These are phyloP conservation scores for Danielia oregonensis DNA, from an alignment of 805 yeast species.

Conservation along the genomic window DNA sequence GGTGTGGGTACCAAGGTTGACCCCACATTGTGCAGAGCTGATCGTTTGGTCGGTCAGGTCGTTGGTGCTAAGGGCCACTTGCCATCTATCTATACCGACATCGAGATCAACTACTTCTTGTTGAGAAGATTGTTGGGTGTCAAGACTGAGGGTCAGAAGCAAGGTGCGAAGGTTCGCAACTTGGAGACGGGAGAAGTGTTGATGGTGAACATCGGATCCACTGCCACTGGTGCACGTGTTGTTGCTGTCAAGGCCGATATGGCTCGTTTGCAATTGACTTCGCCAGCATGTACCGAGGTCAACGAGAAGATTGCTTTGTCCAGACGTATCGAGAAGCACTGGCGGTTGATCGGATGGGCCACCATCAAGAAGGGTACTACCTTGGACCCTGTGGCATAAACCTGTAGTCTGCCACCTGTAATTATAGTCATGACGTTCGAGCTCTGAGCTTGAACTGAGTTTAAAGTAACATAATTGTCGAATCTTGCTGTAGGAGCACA, in stretches of 20 bases:
- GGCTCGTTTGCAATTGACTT: constrained; percentile 95
- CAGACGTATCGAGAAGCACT: constrained; percentile 98
- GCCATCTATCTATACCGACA: constrained; percentile 95
- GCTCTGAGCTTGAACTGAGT: too few relatives aligned
- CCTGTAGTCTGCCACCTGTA: constrained; percentile 1
- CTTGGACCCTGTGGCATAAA: constrained; percentile 65
- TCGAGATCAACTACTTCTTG: constrained; percentile 94
- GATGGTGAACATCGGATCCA: constrained; percentile 99
- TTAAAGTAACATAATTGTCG: too few relatives aligned
- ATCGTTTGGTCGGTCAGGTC: constrained; percentile 98
- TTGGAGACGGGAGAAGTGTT: constrained; percentile 91
- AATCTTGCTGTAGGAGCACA: not conserved
- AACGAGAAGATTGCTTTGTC: constrained; percentile 98
- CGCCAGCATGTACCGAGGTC: constrained; percentile 98
- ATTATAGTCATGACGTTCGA: constrained; percentile 2
- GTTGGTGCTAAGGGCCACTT: constrained; percentile 96
- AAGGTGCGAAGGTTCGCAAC: constrained; percentile 90
- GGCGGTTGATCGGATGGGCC: constrained; percentile 99
- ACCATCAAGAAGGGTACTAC: constrained; percentile 92
- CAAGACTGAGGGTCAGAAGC: constrained; percentile 95
- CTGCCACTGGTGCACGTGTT: constrained; percentile 99
- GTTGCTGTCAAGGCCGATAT: constrained; percentile 97
- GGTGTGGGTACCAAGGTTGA: constrained; percentile 99
- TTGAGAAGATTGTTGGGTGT: constrained; percentile 97
- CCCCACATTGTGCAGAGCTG: constrained; percentile 98